A percentile compares a stretch with the other conserved stretches of the same genome.
Conservation (phyloP, 306 rosid species). For the Medicago lupulina region DNA sequence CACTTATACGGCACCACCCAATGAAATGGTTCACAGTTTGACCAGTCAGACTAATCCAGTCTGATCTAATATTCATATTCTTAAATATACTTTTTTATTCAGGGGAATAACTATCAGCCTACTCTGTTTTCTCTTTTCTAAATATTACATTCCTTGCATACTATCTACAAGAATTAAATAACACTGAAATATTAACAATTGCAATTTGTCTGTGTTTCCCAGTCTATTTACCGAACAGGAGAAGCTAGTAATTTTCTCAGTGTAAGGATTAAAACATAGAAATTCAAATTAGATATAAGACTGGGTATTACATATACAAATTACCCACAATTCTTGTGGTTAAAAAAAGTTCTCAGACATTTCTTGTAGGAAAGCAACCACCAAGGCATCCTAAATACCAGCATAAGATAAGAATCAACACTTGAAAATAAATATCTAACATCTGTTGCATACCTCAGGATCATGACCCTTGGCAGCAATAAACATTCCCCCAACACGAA, state of each 20-base stretch:
- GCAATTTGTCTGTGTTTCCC: neutral
- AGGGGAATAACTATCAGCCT: neutral
- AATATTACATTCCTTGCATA: neutral
- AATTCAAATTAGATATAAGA: constrained; percentile 10
- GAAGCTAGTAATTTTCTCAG: neutral
- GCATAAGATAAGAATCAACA: constrained; percentile 17
- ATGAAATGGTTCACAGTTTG: neutral
- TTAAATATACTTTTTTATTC: neutral
- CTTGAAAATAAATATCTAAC: constrained; percentile 14
- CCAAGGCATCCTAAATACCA: neutral
- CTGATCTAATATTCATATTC: neutral
- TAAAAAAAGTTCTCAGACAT: constrained; percentile 1
- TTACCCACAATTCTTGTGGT: constrained; percentile 28
- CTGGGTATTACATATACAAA: neutral
- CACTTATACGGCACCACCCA: neutral
- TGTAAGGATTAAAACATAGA: neutral
- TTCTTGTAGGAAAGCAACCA: neutral
- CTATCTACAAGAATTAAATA: neutral
- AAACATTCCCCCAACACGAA: constrained; percentile 88
- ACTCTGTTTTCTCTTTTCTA: neutral
- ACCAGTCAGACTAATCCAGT: neutral
- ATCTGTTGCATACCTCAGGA: constrained; percentile 65
- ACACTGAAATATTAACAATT: neutral
- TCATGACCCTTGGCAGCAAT: constrained; percentile 88
- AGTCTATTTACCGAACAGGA: neutral